These are phyloP conservation scores for Xylogone sp. DNA, from an alignment of 2,329 filamentous ascomycete species.

Conservation along the genomic window DNA sequence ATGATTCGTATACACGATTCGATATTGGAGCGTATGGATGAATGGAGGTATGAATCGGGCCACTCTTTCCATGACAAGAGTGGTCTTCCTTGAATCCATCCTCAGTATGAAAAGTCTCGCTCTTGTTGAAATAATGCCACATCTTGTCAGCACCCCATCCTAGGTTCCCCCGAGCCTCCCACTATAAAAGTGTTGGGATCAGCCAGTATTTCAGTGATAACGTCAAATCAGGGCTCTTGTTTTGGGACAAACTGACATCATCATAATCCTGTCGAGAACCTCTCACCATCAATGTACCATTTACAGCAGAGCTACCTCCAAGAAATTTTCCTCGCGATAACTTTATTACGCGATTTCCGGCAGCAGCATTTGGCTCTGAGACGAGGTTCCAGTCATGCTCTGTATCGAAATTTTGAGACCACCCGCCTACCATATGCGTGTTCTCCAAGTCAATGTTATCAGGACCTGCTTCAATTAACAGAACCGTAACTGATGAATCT, in stretches of 20 bases:
- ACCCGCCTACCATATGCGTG: background rate
- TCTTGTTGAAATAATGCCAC: conserved; percentile 50
- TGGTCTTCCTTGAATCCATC: conserved; percentile 41
- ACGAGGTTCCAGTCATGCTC: background rate
- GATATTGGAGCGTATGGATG: background rate
- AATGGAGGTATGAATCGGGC: conserved; percentile 35
- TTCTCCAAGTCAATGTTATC: background rate
- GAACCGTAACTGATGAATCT: background rate
- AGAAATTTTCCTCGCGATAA: conserved; percentile 48
- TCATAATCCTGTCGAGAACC: conserved; percentile 60
- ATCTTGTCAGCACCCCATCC: conserved; percentile 47
- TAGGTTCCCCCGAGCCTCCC: conserved; percentile 45
- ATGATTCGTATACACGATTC: conserved; percentile 39
- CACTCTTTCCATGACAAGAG: conserved; percentile 46
- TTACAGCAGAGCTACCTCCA: conserved; percentile 49
- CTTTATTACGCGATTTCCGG: conserved; percentile 36
- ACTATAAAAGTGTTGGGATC: background rate
- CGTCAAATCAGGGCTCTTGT: too few species aligned
- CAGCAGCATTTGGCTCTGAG: background rate
- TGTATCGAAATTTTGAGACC: background rate
- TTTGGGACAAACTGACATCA: conserved; percentile 27
- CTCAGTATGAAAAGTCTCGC: conserved; percentile 50
- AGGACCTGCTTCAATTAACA: background rate
- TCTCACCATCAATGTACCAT: conserved; percentile 50
- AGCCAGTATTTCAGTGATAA: too few species aligned